Conservation (phyloP, 2,329 filamentous ascomycete species). For the Penicillium sp. region DNA sequence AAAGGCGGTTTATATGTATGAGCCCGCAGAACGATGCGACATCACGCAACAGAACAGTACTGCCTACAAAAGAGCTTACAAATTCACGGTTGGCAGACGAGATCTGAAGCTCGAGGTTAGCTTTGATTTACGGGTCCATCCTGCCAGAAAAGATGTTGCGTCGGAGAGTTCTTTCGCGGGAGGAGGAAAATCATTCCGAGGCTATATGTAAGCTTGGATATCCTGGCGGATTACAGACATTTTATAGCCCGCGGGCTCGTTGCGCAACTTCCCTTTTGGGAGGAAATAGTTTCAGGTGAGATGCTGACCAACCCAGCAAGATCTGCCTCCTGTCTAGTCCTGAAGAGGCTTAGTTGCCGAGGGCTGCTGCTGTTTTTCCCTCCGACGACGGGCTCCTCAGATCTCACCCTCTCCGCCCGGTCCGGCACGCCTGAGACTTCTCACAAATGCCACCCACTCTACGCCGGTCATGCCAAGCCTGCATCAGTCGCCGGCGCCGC, state of each 20-base stretch:
- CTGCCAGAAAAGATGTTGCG: too few species aligned
- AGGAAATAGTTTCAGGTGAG: neutral
- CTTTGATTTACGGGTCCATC: too few species aligned
- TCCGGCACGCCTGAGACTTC: too few species aligned
- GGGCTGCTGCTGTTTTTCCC: neutral
- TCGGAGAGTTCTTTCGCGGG: too few species aligned
- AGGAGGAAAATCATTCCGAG: too few species aligned
- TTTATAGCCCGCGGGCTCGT: neutral
- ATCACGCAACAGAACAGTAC: too few species aligned
- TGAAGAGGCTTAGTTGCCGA: neutral
- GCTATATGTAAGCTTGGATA: neutral
- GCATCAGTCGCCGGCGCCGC: constrained; percentile 33
- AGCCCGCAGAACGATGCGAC: too few species aligned
- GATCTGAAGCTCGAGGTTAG: too few species aligned
- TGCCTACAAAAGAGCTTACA: too few species aligned
- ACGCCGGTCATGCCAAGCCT: constrained; percentile 35
- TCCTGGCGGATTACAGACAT: neutral
- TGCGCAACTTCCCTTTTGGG: neutral
- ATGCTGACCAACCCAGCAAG: neutral
- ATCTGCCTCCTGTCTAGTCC: neutral
- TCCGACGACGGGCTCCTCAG: too few species aligned
- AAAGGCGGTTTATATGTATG: too few species aligned
- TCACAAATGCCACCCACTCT: constrained; percentile 18
- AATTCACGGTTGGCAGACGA: too few species aligned
- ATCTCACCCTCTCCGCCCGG: neutral